Evolutionary conservation across 192 early-diverging fungal genomes (phyloP).

Genomic region (Hyaloraphidium curvatum): DNA sequence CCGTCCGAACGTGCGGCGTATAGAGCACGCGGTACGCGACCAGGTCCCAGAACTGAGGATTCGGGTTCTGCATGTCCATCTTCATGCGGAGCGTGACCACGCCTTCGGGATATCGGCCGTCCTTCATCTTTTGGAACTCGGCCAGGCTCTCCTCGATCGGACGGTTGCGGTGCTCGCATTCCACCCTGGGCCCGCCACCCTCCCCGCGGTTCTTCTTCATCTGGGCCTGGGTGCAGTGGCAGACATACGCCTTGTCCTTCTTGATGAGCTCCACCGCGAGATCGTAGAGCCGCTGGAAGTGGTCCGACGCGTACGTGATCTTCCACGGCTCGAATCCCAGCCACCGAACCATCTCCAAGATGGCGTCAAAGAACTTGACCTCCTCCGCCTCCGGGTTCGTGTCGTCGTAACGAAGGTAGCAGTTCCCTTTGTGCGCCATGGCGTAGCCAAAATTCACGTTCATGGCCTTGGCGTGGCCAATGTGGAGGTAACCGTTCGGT

Average conservation of each 20-base stretch:
- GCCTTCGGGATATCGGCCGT: constrained; percentile 82
- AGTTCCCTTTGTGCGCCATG: constrained; percentile 64
- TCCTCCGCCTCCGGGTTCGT: constrained; percentile 89
- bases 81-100: constrained; percentile 95
- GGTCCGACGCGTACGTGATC: constrained; percentile 92
- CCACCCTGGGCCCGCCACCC: constrained; percentile 58
- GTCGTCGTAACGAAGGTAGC: constrained; percentile 81
- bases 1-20: constrained; percentile 82
- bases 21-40: constrained; percentile 92
- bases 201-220: constrained; percentile 82
- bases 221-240: constrained; percentile 89
- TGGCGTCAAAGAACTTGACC: constrained; percentile 85
- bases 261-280: constrained; percentile 81
- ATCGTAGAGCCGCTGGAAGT: constrained; percentile 92
- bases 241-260: constrained; percentile 77
- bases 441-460: constrained; percentile 99
- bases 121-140: constrained; percentile 97
- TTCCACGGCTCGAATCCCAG: constrained; percentile 82
- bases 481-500: constrained; percentile 97
- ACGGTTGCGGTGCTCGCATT: constrained; percentile 79
- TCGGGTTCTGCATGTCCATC: constrained; percentile 94
- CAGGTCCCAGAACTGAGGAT: constrained; percentile 99
- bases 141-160: constrained; percentile 77
- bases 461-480: constrained; percentile 99
- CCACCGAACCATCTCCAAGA: constrained; percentile 84